Base-by-base conservation (phyloP, 768 basidiomycete genomes). In the Rhodocollybia butyracea region DNA sequence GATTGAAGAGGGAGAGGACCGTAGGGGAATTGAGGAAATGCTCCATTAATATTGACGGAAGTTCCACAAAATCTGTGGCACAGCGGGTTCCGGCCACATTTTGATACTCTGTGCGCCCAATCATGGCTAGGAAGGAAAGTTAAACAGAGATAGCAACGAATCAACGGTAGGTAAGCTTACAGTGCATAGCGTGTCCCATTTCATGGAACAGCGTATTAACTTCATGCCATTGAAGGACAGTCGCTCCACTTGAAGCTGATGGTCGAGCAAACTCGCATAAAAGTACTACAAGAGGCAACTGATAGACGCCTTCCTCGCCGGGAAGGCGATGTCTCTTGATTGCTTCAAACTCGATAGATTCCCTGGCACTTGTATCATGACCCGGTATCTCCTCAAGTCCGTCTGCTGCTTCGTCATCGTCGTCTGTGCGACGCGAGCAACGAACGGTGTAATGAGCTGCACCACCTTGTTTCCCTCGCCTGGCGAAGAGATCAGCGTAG, bases 111-210 rank as follows among this genome's bases (percentile, higher is more conserved):
- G 95, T 98, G 43, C 91, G 81, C 41, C 96, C 96, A 59, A 98
- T 88, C 97, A 99, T 99, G 1, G 97, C 96, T 98, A 61, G 12
- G 26, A 29, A 41, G 5, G 54, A 31, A 32, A 51, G 29, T 22
- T 26, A 31, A 52, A 50, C 48, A 45, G 21, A 50, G 40, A 43
- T 40, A 26, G 48, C 38, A 31, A 29, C 26, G 19, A 36, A 53
- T 42, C 27, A 39, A 12, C 10, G 11, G 10, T 19, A 30, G 27
- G 8, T 26, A 26, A 32, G 78, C 94, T 78, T 64, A 98, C 97
- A 99, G 68, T 99, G 97, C 83, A 99, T 94, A 11, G 97, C 97
- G 72, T 99, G 97, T 1, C 97, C 97, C 94, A 98, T 97, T 73
- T 99, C 97, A 63, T 99, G 97, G 73, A 94, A 97, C 22, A 98